Conservation (phyloP, 148 eudicot species). For the Polygonum aviculare region DNA sequence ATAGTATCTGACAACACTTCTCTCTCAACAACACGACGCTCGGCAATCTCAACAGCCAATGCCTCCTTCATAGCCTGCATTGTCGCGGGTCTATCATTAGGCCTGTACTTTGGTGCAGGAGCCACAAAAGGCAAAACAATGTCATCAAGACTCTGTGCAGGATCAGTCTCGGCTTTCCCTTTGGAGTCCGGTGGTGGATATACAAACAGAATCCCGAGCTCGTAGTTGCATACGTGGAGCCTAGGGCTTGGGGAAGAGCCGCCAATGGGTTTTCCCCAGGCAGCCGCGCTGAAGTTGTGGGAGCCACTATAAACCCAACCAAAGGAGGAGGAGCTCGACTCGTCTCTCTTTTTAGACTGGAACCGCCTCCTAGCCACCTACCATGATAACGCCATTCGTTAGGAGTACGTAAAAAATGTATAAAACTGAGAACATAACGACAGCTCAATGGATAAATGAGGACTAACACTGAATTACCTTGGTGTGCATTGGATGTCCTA, state of each 20-base stretch:
- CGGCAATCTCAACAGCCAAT: conserved; percentile 20
- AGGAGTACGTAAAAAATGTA: not conserved
- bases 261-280: conserved; percentile 71
- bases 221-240: conserved; percentile 84
- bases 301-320: conserved; percentile 93
- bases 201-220: conserved; percentile 66
- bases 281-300: conserved; percentile 90
- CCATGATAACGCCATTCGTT: not conserved
- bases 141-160: conserved; percentile 41
- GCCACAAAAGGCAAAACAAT: conserved; percentile 60
- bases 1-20: conserved; percentile 9
- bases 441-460: not conserved
- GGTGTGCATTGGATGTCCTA: conserved; percentile 79
- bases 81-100: conserved; percentile 44
- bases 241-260: conserved; percentile 28
- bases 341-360: conserved; percentile 31
- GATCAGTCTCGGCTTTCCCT: conserved; percentile 1
- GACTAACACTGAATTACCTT: conserved; percentile 39
- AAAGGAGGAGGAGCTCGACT: conserved; percentile 40
- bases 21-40: conserved; percentile 15
- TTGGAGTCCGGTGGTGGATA: conserved; percentile 49
- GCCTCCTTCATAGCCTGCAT: conserved; percentile 62
- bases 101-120: conserved; percentile 75
- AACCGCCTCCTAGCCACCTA: conserved; percentile 87
- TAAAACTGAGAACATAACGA: not conserved